Base-by-base conservation (phyloP, 108 stramenopile genomes). In the Nannochloropsis salina region DNA sequence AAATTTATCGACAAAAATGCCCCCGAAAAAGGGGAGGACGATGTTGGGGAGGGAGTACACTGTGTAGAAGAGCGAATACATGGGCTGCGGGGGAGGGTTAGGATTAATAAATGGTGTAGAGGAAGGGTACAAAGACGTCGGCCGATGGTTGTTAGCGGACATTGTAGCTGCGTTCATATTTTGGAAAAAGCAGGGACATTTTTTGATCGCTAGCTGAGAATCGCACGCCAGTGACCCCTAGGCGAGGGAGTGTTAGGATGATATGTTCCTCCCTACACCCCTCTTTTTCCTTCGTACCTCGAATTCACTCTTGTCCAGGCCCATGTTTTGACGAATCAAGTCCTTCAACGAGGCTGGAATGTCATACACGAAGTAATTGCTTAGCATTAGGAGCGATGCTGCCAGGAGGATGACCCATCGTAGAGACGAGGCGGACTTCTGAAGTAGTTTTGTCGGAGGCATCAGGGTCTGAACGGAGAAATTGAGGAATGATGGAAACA, bases 41-140 rank as follows among this genome's bases (percentile, higher is more conserved):
- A 93, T 85, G 88, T 93, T 94, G 18, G 93, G 94, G 3, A 92
- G 80, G 42, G 91, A 90, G 83, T 93, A 93, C 44, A 92, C 86
- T n/a, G 91, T 93, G 89, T 93, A 93, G 21, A 93, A 89, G 44
- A 93, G 82, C 43, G 84, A 86, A 83, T 92, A 94, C 11, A 89
- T n/a, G n/a, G 86, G 86, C 80, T 91, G 87, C 45, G 90, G 92
- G 85, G 18, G 31, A 42, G 42, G 42, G 42, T 31, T 31, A 31
- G 31, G 31, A 1, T 31, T 31, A 61, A 85, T 80, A 6, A 80
- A 41, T 0, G 85, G 47, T 10, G 47, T 10, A 10, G 12, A 51
- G 15, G 47, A 51, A 51, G 47, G 47, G 47, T 15, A 15, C 12
- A 51, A 51, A 15, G 47, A 51, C 31, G 31, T 31, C 31, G 31